These are phyloP conservation scores for Yamadazyma kanchanaburiensis DNA, from an alignment of 1,139 yeast species.

Conservation along the genomic window DNA sequence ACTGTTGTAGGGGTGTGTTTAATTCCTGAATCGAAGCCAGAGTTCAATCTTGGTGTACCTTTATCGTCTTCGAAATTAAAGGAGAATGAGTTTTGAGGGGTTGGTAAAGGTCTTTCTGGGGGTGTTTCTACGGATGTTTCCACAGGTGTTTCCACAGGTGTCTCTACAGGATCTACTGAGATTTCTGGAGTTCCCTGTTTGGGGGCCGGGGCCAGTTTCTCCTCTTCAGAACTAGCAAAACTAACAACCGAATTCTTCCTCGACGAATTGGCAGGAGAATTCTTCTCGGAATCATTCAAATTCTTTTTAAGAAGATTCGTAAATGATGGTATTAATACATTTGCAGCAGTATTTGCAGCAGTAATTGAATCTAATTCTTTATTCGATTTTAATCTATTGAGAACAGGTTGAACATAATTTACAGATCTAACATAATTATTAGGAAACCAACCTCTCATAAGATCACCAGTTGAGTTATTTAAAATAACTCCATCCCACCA, in stretches of 20 bases:
- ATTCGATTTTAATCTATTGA: constrained; percentile 36
- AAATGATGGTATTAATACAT: constrained; percentile 45
- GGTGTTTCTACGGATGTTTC: too few relatives aligned
- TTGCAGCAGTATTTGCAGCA: constrained; percentile 51
- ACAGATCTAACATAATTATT: constrained; percentile 50
- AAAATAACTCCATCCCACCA: constrained; percentile 78
- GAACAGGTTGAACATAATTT: constrained; percentile 45
- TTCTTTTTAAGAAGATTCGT: constrained; percentile 38
- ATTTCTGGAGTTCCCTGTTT: too few relatives aligned
- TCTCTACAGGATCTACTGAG: too few relatives aligned
- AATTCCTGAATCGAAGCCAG: constrained; percentile 3
- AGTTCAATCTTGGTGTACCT: constrained; percentile 2
- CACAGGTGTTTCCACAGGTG: too few relatives aligned
- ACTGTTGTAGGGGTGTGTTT: constrained; percentile 17
- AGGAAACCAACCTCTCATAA: constrained; percentile 77
- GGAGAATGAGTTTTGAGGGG: neutral
- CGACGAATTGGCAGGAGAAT: constrained; percentile 27
- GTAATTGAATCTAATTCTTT: constrained; percentile 44
- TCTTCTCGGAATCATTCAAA: constrained; percentile 30
- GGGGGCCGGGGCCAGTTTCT: too few relatives aligned
- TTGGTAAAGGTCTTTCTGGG: neutral
- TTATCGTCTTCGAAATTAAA: neutral
- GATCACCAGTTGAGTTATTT: constrained; percentile 32
- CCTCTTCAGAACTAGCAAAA: constrained; percentile 47
- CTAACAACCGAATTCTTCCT: constrained; percentile 48